These are phyloP conservation scores for Fennellomyces sp. DNA, from an alignment of 371 early-diverging fungal species.

Conservation along the genomic window DNA sequence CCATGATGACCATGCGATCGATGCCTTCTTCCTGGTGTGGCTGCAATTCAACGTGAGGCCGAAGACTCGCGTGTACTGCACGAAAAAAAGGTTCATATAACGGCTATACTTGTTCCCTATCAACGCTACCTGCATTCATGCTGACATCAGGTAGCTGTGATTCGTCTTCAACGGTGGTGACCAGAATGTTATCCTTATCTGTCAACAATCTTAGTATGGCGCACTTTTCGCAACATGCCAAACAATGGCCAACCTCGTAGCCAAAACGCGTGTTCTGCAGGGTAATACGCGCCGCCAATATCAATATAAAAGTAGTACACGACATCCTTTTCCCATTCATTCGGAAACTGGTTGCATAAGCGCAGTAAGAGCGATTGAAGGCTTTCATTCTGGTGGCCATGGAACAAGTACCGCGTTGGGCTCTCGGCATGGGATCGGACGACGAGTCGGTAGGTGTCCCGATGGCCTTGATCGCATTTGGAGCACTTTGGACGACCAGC, in stretches of 20 bases:
- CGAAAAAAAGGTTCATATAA: neutral
- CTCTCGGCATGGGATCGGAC: slow-evolving; percentile 15
- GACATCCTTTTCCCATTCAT: slow-evolving; percentile 21
- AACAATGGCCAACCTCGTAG: slow-evolving; percentile 46
- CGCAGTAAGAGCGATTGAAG: slow-evolving; percentile 24
- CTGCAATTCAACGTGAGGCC: slow-evolving; percentile 24
- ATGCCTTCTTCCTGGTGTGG: slow-evolving; percentile 47
- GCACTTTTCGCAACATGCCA: too few relatives aligned
- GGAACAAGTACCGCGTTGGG: slow-evolving; percentile 17
- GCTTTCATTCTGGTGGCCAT: slow-evolving; percentile 29
- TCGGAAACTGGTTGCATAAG: slow-evolving; percentile 27
- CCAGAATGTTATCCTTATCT: slow-evolving; percentile 42
- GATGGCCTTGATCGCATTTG: slow-evolving; percentile 13
- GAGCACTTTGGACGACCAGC: slow-evolving; percentile 4
- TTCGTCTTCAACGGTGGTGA: slow-evolving; percentile 25
- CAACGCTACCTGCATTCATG: slow-evolving; percentile 39
- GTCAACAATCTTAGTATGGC: too few relatives aligned
- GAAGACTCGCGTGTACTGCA: slow-evolving; percentile 38
- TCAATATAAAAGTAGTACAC: slow-evolving; percentile 45
- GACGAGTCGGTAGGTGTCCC: slow-evolving; percentile 13
- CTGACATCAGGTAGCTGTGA: slow-evolving; percentile 30
- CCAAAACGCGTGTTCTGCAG: slow-evolving; percentile 36
- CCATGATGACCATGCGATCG: slow-evolving; percentile 38
- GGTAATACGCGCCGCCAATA: slow-evolving; percentile 39
- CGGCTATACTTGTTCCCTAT: too few relatives aligned